Base-by-base conservation (phyloP, 106 monocot species). In the Alisma plantagoaquatica region DNA sequence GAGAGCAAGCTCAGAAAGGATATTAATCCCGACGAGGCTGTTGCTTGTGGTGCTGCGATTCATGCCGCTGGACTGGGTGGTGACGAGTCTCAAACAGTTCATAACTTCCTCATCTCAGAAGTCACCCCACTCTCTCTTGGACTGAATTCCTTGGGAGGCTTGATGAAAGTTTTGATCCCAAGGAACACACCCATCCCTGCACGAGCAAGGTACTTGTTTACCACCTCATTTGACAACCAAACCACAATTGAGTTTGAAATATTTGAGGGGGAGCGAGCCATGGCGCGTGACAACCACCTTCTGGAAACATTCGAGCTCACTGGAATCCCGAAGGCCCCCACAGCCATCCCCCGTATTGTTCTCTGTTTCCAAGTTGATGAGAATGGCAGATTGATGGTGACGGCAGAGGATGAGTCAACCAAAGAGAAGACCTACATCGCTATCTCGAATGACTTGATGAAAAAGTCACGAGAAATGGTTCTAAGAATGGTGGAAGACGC, bases 361-460 rank as follows among this genome's bases (percentile, higher is more conserved):
- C 75, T 84, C 20, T 64, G 67, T 62, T 84, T 84, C 17, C 73
- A 75, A 31, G 70, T 84, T 16, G 78, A 78, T 31, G 83, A 67
- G 2, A 72, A 83, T 27, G 83, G 83, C 14, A 78, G 78, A 27
- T 29, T 83, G 33, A 75, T 79, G 30, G 84, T 75, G 15, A 69
- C 75, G 0, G 77, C 82, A 0, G 82, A 77, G 73, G 82, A 82
- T 33, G 70, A 70, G 69, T 71, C 65, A 5, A 56, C 82, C 3
- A 77, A 77, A 46, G 69, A 67, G 20, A 46, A 46, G 60, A 31
- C 43, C 45, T 1, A 10, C 46, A 46, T 60, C 25, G 47, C 60
- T 12, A 60, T 60, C 41, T 46, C 46, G 19, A 60, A 60, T 46
- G 46, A 60, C 17, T 30, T 27, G 60, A 46, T 43, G 45, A 22